A percentile compares a stretch with the other conserved stretches of the same genome.
These are phyloP conservation scores for Hyphopichia burtonii DNA, from an alignment of 1,139 yeast genomes.

Conservation along the genomic window DNA sequence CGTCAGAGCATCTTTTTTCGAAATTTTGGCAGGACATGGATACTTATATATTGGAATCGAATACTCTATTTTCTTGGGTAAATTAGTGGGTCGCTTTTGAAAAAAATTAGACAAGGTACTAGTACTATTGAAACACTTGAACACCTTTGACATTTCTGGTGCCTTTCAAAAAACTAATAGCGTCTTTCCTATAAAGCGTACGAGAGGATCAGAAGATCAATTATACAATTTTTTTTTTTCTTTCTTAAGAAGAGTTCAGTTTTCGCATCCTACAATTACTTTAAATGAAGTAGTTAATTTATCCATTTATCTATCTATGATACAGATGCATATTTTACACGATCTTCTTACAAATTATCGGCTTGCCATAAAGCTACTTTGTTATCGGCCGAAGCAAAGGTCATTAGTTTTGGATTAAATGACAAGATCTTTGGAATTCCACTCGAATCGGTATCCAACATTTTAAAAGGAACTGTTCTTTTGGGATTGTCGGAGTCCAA, in stretches of 20 bases:
- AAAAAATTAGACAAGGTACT: background rate
- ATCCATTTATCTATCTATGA: background rate
- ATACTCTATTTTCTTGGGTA: background rate
- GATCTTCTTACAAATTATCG: background rate
- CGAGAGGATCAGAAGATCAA: too few species aligned
- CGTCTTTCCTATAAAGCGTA: too few species aligned
- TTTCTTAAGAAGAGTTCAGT: too few species aligned
- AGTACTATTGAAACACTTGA: background rate
- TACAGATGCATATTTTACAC: background rate
- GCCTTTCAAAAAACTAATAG: too few species aligned
- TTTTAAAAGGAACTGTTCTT: slow-evolving; percentile 22
- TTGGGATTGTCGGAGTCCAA: slow-evolving; percentile 18
- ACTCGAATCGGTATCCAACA: slow-evolving; percentile 21
- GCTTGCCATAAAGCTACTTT: slow-evolving; percentile 45
- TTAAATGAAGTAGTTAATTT: too few species aligned
- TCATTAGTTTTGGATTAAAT: slow-evolving; percentile 76
- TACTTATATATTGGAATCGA: too few species aligned
- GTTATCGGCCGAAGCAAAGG: slow-evolving; percentile 81
- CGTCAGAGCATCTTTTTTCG: too few species aligned
- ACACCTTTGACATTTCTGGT: background rate
- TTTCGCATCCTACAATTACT: too few species aligned
- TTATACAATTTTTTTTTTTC: too few species aligned
- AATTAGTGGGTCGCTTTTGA: background rate
- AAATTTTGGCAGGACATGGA: background rate
- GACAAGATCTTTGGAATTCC: slow-evolving; percentile 60